phyloP scores from a whole-genome alignment of 495 filamentous ascomycete genomes.

The Hypoxylon lienhwacheense region DNA sequence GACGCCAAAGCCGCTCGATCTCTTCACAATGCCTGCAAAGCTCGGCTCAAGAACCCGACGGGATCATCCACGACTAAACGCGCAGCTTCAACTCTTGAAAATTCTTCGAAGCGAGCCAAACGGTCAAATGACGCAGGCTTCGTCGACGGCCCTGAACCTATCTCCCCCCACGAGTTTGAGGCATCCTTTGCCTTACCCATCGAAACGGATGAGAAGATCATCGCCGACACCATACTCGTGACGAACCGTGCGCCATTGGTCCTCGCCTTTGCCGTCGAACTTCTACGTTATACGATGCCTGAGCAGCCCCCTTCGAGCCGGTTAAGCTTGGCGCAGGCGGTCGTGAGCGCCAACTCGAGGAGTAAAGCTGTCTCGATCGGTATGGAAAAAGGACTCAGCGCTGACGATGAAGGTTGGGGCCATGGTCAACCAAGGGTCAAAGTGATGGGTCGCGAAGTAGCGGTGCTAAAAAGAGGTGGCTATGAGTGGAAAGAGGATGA shows the following conservation, averaged over 20 bases:
- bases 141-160: constrained; percentile 40
- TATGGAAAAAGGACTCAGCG: constrained; percentile 64
- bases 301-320: constrained; percentile 80
- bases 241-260: constrained; percentile 83
- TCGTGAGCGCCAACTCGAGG: constrained; percentile 75
- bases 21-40: constrained; percentile 69
- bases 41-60: constrained; percentile 51
- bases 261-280: constrained; percentile 73
- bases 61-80: constrained; percentile 43
- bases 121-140: constrained; percentile 32
- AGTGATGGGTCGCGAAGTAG: constrained; percentile 71
- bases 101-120: constrained; percentile 50
- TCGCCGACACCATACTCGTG: constrained; percentile 59
- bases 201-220: constrained; percentile 58
- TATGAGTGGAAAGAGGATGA: constrained; percentile 65
- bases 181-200: constrained; percentile 64
- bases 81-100: constrained; percentile 30
- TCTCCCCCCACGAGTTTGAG: constrained; percentile 66
- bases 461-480: constrained; percentile 73
- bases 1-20: constrained; percentile 72
- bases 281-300: constrained; percentile 78
- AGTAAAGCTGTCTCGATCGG: constrained; percentile 75
- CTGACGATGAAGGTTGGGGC: constrained; percentile 72
- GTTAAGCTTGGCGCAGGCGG: constrained; percentile 75
- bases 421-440: constrained; percentile 70